Evolutionary conservation across 179 eudicot species (phyloP).

Genomic region (Sideroxylon spinosum): DNA sequence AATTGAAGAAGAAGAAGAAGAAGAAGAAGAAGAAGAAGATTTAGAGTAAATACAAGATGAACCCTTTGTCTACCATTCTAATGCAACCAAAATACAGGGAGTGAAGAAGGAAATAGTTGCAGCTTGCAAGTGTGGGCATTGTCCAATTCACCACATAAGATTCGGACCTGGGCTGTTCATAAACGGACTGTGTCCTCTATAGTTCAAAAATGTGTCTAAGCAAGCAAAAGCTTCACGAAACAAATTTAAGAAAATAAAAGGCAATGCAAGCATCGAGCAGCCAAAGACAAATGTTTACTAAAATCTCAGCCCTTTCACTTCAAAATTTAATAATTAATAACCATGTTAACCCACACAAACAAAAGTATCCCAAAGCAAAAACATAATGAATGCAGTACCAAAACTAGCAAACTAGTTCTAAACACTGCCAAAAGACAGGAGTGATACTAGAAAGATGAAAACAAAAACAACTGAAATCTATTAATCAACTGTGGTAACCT

Average conservation of each 20-base stretch:
- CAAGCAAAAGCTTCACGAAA: background rate
- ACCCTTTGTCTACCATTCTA: no score
- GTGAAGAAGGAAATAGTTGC: no score
- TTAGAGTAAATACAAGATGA: no score
- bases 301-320: background rate
- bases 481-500: conserved; percentile 59
- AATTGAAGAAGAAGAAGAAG: no score
- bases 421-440: background rate
- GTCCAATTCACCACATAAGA: no score
- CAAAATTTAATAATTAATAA: background rate
- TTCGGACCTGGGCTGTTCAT: no score
- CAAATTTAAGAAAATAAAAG: background rate
- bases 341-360: background rate
- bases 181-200: no score
- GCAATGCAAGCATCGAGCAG: background rate
- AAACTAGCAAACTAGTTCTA: conserved; percentile 11
- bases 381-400: background rate
- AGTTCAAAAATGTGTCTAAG: no score
- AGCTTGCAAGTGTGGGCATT: no score
- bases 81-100: no score
- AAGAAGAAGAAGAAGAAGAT: no score
- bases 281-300: background rate
- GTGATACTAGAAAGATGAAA: background rate
- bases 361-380: background rate
- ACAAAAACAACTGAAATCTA: background rate